These are phyloP conservation scores for Cucurbita moschata DNA, from an alignment of 306 rosid genomes.

Conservation along the genomic window DNA sequence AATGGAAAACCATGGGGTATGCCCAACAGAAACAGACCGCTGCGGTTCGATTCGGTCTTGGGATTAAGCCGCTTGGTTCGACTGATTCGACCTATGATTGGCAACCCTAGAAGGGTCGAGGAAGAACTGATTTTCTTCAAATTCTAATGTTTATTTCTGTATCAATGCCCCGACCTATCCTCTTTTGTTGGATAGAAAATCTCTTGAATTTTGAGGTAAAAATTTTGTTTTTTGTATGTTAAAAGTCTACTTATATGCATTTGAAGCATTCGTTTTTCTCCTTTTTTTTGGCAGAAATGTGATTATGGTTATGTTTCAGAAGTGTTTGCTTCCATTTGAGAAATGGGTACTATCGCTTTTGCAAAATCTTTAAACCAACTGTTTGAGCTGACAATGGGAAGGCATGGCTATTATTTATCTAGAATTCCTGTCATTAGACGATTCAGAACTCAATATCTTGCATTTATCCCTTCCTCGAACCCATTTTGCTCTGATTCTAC, in stretches of 20 bases:
- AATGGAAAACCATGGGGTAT: no score
- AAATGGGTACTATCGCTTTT: not conserved
- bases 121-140: no score
- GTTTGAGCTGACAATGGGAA: conserved; percentile 18
- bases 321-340: not conserved
- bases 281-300: not conserved
- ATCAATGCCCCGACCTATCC: no score
- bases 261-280: not conserved
- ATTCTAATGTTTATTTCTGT: no score
- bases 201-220: not conserved
- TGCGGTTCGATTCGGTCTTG: no score
- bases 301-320: not conserved
- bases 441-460: conserved; percentile 3
- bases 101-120: no score
- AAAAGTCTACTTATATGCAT: not conserved
- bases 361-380: not conserved
- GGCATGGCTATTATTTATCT: conserved; percentile 16
- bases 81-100: no score
- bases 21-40: no score
- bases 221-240: not conserved
- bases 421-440: conserved; percentile 3
- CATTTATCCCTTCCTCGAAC: conserved; percentile 3
- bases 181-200: no score
- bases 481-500: conserved; percentile 24
- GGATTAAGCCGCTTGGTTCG: no score